phyloP scores from a whole-genome alignment of 441 rosid genomes.

The Dalechampia spathulata region DNA sequence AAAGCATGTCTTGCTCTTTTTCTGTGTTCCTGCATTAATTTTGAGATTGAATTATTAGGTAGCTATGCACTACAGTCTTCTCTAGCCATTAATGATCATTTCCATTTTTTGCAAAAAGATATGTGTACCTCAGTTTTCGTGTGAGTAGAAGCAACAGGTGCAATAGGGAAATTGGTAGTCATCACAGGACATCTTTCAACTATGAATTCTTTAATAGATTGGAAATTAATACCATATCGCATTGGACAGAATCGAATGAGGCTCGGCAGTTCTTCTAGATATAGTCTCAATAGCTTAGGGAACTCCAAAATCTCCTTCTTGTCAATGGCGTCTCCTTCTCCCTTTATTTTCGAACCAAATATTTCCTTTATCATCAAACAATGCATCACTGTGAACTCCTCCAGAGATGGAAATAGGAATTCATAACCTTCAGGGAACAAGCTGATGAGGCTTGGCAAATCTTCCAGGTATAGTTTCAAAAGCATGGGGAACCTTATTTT shows the following conservation, averaged over 20 bases:
- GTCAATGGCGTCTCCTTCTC: background rate
- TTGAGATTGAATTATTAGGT: too few relatives aligned
- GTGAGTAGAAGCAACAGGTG: background rate
- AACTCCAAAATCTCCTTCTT: slow-evolving; percentile 4
- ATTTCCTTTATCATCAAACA: too few relatives aligned
- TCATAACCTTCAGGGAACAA: too few relatives aligned
- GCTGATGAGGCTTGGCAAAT: too few relatives aligned
- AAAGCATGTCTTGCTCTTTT: too few relatives aligned
- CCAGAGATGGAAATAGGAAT: too few relatives aligned
- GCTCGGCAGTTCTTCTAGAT: background rate
- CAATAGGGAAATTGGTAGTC: background rate
- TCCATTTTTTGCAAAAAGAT: background rate
- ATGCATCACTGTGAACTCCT: too few relatives aligned
- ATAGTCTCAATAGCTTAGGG: slow-evolving; percentile 5
- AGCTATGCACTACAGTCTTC: too few relatives aligned
- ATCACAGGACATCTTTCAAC: slow-evolving; percentile 2
- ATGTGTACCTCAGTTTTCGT: background rate
- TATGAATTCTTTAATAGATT: background rate
- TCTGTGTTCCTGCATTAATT: too few relatives aligned
- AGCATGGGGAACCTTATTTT: background rate
- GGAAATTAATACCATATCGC: background rate
- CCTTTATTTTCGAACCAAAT: too few relatives aligned
- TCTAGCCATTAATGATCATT: background rate
- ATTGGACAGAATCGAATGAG: background rate
- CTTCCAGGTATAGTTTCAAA: too few relatives aligned